A percentile compares a stretch with the other conserved stretches of the same genome.
Evolutionary conservation across 805 yeast genomes (phyloP).

Genomic region (Cyberlindnera galapagoensis): DNA sequence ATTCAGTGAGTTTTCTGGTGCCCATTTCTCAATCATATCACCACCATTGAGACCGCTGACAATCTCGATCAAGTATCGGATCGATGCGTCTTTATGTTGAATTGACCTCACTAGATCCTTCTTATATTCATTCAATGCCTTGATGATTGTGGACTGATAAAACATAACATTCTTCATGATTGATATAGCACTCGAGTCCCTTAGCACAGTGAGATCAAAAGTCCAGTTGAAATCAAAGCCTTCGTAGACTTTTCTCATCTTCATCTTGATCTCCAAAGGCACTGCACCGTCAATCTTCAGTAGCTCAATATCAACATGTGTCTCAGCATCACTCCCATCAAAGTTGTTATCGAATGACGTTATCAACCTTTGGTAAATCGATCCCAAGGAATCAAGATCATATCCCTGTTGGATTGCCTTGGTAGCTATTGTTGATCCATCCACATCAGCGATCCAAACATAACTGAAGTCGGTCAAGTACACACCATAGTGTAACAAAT

Average conservation of each 20-base stretch:
- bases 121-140: conserved; percentile 16
- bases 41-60: conserved; percentile 21
- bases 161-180: conserved; percentile 18
- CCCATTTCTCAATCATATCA: conserved; percentile 25
- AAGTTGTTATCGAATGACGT: conserved; percentile 13
- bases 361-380: conserved; percentile 11
- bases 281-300: conserved; percentile 13
- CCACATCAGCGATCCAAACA: conserved; percentile 21
- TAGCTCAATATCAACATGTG: conserved; percentile 6
- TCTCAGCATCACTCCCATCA: conserved; percentile 5
- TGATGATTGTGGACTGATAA: conserved; percentile 17
- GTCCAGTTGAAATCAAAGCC: conserved; percentile 16
- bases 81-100: conserved; percentile 26
- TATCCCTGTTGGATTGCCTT: conserved; percentile 16
- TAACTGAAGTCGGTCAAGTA: conserved; percentile 20
- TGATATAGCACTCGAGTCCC: conserved; percentile 18
- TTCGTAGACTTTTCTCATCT: conserved; percentile 6
- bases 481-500: conserved; percentile 7
- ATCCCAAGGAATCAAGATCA: conserved; percentile 6
- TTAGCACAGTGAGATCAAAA: conserved; percentile 16
- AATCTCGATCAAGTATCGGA: conserved; percentile 25
- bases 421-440: conserved; percentile 8
- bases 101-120: conserved; percentile 16
- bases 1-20: conserved; percentile 27
- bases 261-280: conserved; percentile 16